phyloP scores from a whole-genome alignment of 2,329 filamentous ascomycete species.

The Biscogniauxia mediterranea region DNA sequence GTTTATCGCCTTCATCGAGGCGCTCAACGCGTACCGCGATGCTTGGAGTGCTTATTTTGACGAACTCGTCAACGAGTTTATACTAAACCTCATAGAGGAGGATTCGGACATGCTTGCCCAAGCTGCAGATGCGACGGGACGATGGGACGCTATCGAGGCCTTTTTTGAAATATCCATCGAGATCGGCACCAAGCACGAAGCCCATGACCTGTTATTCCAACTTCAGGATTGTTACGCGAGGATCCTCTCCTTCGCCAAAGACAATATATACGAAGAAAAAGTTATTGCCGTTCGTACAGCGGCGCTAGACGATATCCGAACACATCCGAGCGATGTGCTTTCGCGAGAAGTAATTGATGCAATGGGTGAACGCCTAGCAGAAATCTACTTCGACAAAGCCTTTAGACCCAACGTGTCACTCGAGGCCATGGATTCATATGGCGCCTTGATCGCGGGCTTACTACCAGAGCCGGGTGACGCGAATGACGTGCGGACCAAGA shows the following conservation, averaged over 20 bases:
- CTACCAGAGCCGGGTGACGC: conserved; percentile 23
- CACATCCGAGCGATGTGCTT: conserved; percentile 24
- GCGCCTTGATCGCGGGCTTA: conserved; percentile 19
- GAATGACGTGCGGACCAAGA: conserved; percentile 20
- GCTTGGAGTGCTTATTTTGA: conserved; percentile 30
- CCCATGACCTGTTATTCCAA: conserved; percentile 28
- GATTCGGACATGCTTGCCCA: conserved; percentile 24
- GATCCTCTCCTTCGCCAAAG: conserved; percentile 20
- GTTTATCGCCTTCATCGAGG: conserved; percentile 29
- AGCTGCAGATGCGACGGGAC: conserved; percentile 25
- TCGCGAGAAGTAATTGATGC: conserved; percentile 21
- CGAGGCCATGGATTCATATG: conserved; percentile 23
- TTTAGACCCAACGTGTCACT: conserved; percentile 16
- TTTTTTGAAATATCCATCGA: conserved; percentile 28
- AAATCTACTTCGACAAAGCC: conserved; percentile 27
- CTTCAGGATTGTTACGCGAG: conserved; percentile 27
- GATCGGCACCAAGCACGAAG: conserved; percentile 22
- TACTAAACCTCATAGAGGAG: conserved; percentile 18
- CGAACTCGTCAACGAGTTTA: conserved; percentile 31
- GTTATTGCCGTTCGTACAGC: conserved; percentile 24
- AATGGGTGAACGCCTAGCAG: conserved; percentile 24
- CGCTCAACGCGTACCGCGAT: conserved; percentile 21
- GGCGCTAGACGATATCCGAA: conserved; percentile 23
- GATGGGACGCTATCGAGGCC: conserved; percentile 28
- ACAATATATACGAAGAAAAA: conserved; percentile 17